Evolutionary conservation across 345 rosid species (phyloP).

Genomic region (Eutrema yunnanense): DNA sequence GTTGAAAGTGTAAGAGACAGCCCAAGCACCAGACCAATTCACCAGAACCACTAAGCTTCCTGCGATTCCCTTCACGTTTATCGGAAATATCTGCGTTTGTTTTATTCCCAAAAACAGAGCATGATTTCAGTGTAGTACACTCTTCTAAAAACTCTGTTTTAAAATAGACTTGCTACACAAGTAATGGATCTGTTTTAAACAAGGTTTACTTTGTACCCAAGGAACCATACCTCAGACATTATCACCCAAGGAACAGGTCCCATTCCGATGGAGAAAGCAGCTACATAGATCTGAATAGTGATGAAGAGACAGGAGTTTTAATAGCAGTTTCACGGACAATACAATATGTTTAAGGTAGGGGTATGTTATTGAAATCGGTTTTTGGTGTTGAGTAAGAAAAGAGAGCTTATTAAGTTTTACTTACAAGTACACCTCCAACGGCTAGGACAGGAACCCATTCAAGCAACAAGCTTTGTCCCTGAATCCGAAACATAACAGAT

Average conservation of each 20-base stretch:
- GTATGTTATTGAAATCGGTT: neutral
- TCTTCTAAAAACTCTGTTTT: neutral
- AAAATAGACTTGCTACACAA: neutral
- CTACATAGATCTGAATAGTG: slow-evolving; percentile 46
- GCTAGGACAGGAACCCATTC: slow-evolving; percentile 68
- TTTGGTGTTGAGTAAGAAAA: neutral
- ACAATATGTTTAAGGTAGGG: neutral
- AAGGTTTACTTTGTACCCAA: slow-evolving; percentile 1
- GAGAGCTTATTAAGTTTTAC: neutral
- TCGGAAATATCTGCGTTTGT: slow-evolving; percentile 71
- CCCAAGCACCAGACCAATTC: slow-evolving; percentile 95
- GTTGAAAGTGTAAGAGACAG: slow-evolving; percentile 79
- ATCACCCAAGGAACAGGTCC: slow-evolving; percentile 98
- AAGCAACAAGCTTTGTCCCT: slow-evolving; percentile 53
- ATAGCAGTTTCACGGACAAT: neutral
- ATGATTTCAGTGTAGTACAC: neutral
- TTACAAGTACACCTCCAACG: slow-evolving; percentile 71
- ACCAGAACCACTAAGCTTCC: slow-evolving; percentile 92
- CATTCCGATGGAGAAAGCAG: slow-evolving; percentile 77
- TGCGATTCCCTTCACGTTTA: slow-evolving; percentile 75
- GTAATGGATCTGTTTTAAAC: neutral
- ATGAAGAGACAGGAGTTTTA: neutral
- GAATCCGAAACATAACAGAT: neutral
- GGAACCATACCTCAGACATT: slow-evolving; percentile 75
- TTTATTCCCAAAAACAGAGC: neutral